These are phyloP conservation scores for Tricholoma bakamatsutake DNA, from an alignment of 768 basidiomycete species.

Conservation along the genomic window DNA sequence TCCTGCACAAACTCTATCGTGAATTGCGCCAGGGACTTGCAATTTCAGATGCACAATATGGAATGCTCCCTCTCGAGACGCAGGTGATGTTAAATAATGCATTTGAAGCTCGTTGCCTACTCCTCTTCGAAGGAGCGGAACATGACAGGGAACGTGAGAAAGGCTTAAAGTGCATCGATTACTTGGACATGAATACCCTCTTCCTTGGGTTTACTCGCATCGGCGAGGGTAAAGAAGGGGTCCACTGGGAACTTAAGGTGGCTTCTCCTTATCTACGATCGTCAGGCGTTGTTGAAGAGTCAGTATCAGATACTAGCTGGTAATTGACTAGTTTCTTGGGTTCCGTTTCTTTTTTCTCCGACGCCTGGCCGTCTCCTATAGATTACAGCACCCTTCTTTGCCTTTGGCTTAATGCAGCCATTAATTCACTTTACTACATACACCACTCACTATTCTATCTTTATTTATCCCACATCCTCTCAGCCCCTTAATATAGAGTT, in stretches of 20 bases:
- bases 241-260: not conserved
- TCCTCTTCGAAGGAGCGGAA: not conserved
- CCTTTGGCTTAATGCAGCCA: not conserved
- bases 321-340: not conserved
- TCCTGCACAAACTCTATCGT: not conserved
- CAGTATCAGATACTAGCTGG: not conserved
- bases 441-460: not conserved
- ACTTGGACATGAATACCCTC: not conserved
- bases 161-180: not conserved
- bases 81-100: not conserved
- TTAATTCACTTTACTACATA: not conserved
- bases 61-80: not conserved
- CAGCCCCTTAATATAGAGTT: not conserved
- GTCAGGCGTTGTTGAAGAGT: not conserved
- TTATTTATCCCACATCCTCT: not conserved
- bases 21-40: not conserved
- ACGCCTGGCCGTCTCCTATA: not conserved
- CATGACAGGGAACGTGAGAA: not conserved
- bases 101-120: not conserved
- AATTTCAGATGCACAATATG: not conserved
- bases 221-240: not conserved
- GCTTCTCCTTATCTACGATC: too few species aligned
- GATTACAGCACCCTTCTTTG: not conserved
- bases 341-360: not conserved
- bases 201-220: not conserved